Evolutionary conservation across 2,329 filamentous ascomycete genomes (phyloP).

Genomic region (Fusarium coicis): DNA sequence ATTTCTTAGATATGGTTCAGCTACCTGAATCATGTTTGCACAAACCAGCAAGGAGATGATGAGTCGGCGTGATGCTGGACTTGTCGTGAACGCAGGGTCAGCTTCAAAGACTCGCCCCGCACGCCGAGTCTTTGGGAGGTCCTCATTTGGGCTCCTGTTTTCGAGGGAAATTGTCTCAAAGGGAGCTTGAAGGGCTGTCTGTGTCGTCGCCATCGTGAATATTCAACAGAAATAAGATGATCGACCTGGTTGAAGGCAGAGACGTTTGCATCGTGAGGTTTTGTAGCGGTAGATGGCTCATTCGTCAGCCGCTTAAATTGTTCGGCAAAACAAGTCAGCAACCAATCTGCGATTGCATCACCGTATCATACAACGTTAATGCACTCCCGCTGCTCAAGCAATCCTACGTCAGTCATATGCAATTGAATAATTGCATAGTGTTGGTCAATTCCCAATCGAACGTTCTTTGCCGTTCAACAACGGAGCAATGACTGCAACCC

Average conservation of each 20-base stretch:
- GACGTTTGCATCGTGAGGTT: not conserved
- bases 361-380: not conserved
- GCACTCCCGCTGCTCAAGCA: too few species aligned
- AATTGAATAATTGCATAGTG: not conserved
- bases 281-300: not conserved
- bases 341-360: not conserved
- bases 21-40: slow-evolving; percentile 11
- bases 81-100: slow-evolving; percentile 11
- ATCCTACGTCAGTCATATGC: not conserved
- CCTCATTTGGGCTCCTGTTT: not conserved
- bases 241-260: not conserved
- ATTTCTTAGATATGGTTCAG: fast-evolving
- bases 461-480: too few species aligned
- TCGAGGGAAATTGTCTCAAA: not conserved
- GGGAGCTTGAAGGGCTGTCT: not conserved
- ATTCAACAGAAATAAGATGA: fast-evolving
- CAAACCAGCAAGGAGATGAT: slow-evolving; percentile 14
- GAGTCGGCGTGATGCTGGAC: not conserved
- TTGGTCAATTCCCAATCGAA: not conserved
- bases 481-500: too few species aligned
- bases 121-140: fast-evolving
- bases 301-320: slow-evolving; percentile 3
- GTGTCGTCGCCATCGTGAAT: not conserved
- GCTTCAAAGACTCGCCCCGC: slow-evolving; percentile 3
- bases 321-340: slow-evolving; percentile 1